Evolutionary conservation across 352 stramenopile species (phyloP).

Genomic region (Salisapilia sapeloensis): DNA sequence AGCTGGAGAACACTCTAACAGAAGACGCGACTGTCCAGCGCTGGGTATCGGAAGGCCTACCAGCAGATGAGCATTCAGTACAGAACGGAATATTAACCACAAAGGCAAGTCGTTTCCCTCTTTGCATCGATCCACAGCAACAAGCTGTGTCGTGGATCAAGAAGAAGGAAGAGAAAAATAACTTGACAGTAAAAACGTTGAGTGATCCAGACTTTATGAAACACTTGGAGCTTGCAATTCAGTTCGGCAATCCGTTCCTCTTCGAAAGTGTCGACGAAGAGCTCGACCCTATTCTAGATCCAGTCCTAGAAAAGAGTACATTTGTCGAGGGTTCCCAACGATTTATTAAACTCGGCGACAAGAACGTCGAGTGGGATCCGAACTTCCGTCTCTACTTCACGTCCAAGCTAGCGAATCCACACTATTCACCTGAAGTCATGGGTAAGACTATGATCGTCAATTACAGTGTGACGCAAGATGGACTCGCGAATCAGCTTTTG

Average conservation of each 20-base stretch:
- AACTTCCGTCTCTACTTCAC: slow-evolving; percentile 91
- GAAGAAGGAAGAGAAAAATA: slow-evolving; percentile 87
- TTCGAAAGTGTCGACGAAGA: slow-evolving; percentile 93
- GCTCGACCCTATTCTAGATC: slow-evolving; percentile 89
- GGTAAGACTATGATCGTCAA: slow-evolving; percentile 95
- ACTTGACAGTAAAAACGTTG: slow-evolving; percentile 87
- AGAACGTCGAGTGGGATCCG: slow-evolving; percentile 88
- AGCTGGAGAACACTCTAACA: slow-evolving; percentile 82
- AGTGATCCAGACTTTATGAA: slow-evolving; percentile 93
- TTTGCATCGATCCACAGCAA: slow-evolving; percentile 93
- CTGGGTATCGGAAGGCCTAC: slow-evolving; percentile 88
- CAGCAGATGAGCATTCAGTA: slow-evolving; percentile 88
- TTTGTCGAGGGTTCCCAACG: slow-evolving; percentile 82
- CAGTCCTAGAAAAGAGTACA: slow-evolving; percentile 87
- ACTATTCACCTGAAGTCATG: slow-evolving; percentile 92
- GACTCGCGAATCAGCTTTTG: slow-evolving; percentile 85
- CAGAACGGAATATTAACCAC: slow-evolving; percentile 94
- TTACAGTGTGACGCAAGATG: slow-evolving; percentile 88
- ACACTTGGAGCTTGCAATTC: slow-evolving; percentile 86
- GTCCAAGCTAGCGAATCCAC: slow-evolving; percentile 88
- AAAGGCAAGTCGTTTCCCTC: slow-evolving; percentile 84
- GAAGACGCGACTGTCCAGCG: slow-evolving; percentile 88
- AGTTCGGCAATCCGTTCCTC: slow-evolving; percentile 91
- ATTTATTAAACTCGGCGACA: slow-evolving; percentile 88
- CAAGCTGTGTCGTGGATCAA: slow-evolving; percentile 95